Evolutionary conservation across 495 filamentous ascomycete species (phyloP), one percentile per base, ranked within the genome.

Genomic region (Neurospora cerealis): DNA sequence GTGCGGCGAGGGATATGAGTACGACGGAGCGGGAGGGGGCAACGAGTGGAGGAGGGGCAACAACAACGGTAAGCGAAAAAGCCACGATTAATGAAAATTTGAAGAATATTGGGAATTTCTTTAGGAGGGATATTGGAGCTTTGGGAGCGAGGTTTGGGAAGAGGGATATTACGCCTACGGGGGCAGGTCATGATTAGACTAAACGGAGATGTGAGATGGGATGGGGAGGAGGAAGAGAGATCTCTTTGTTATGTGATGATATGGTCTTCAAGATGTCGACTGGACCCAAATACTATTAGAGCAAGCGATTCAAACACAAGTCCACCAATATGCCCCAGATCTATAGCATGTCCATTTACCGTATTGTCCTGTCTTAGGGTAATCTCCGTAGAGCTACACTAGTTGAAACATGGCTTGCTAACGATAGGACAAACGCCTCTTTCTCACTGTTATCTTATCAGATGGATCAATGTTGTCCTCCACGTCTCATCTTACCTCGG

Each of bases 61-160:
- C 54, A 7, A 34, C 54, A 19, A 9, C 15, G 54, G 28, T 28
- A 88, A 4, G 91, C 91, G 82, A 81, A 41, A 84, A 80, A 60
- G 82, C 85, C 5, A 92, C 91, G 48, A 85, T 97, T 72, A 95
- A 97, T 77, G 94, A 96, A 83, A 97, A 97, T 81, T 78, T 97
- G 81, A 93, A 92, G 86, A 97, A 92, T 81, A 92, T 99, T 80
- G 96, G 96, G 4, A 97, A 96, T 82, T 97, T 99, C 83, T 98
- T 99, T 84, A 89, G 91, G 70, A 83, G 95, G 71, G 96, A 99
- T 84, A 88, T 95, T 39, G 92, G 93, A 44, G 91, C 91, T 4
- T 90, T 98, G 81, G 91, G 93, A 11, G 89, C 91, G 11, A 83
- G 93, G 74, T 94, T 96, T 71, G 84, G 83, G 54, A 87, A 85